A percentile compares a stretch with the other conserved stretches of the same genome.
Evolutionary conservation across 164 flowering plant species (phyloP).

Genomic region (Stephania cephalantha): DNA sequence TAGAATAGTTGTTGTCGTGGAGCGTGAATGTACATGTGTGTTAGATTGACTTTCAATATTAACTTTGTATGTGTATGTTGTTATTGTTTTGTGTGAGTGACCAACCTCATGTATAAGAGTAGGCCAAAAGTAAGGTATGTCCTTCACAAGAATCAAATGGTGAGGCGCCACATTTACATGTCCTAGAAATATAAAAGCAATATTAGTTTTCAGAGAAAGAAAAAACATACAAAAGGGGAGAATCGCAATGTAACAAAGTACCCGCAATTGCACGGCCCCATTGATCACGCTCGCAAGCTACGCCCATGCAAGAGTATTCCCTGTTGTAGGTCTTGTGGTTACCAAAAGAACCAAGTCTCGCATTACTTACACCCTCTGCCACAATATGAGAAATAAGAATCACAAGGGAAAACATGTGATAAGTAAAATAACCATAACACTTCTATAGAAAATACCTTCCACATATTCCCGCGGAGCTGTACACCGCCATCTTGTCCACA

Average conservation of each 20-base stretch:
- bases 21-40: no score
- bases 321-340: slow-evolving; percentile 97
- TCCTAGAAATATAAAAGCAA: slow-evolving; percentile 35
- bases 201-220: neutral
- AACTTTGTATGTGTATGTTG: no score
- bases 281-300: slow-evolving; percentile 99
- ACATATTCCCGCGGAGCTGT: slow-evolving; percentile 89
- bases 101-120: slow-evolving; percentile 96
- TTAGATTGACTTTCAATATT: no score
- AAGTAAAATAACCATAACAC: neutral
- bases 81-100: neutral
- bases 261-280: slow-evolving; percentile 99
- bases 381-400: slow-evolving; percentile 5
- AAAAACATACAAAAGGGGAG: neutral
- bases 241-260: slow-evolving; percentile 17
- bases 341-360: slow-evolving; percentile 94
- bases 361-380: slow-evolving; percentile 88
- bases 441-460: slow-evolving; percentile 52
- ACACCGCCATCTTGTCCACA: slow-evolving; percentile 99
- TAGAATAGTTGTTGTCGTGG: neutral
- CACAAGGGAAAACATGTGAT: neutral
- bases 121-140: slow-evolving; percentile 90
- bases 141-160: slow-evolving; percentile 98
- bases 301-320: slow-evolving; percentile 99
- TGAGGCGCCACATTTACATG: slow-evolving; percentile 99